These are phyloP conservation scores for Chlamydomonas applanata DNA, from an alignment of 139 green algal species.

Conservation along the genomic window DNA sequence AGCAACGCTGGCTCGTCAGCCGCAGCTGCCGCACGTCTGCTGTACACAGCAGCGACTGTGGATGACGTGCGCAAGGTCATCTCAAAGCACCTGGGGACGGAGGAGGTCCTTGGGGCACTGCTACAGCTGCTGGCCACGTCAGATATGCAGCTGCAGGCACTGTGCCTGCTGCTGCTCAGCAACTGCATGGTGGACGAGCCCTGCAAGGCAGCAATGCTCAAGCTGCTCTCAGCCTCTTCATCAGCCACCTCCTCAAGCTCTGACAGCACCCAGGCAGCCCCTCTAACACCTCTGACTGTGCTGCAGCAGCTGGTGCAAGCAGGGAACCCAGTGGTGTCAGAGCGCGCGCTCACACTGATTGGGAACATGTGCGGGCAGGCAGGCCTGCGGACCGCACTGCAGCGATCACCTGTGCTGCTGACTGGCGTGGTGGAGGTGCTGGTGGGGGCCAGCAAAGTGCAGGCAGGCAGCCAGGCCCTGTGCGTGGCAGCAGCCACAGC, in stretches of 20 bases:
- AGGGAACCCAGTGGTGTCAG: slow-evolving; percentile 11
- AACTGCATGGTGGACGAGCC: slow-evolving; percentile 47
- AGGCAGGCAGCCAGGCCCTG: slow-evolving; percentile 5
- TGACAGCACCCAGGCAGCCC: neutral
- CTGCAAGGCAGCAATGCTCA: slow-evolving; percentile 25
- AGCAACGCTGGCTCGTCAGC: neutral
- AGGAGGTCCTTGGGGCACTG: slow-evolving; percentile 10
- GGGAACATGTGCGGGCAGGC: slow-evolving; percentile 46
- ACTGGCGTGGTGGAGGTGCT: neutral
- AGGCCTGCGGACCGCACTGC: slow-evolving; percentile 3
- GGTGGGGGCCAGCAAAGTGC: neutral
- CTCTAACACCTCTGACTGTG: neutral
- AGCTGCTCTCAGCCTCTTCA: neutral
- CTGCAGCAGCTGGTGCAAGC: slow-evolving; percentile 11
- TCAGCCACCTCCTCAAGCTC: neutral
- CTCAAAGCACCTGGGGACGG: slow-evolving; percentile 22
- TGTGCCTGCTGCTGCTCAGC: slow-evolving; percentile 39
- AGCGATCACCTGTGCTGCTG: neutral
- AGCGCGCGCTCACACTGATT: slow-evolving; percentile 35
- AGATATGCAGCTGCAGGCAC: slow-evolving; percentile 14
- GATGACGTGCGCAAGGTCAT: slow-evolving; percentile 35
- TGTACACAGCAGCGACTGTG: slow-evolving; percentile 36
- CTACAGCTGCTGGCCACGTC: slow-evolving; percentile 19
- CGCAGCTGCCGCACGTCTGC: slow-evolving; percentile 26
- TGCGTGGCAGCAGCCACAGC: slow-evolving; percentile 21